Conservation (phyloP, 2,329 filamentous ascomycete genomes). For the Chaetoscypha palmicola region DNA sequence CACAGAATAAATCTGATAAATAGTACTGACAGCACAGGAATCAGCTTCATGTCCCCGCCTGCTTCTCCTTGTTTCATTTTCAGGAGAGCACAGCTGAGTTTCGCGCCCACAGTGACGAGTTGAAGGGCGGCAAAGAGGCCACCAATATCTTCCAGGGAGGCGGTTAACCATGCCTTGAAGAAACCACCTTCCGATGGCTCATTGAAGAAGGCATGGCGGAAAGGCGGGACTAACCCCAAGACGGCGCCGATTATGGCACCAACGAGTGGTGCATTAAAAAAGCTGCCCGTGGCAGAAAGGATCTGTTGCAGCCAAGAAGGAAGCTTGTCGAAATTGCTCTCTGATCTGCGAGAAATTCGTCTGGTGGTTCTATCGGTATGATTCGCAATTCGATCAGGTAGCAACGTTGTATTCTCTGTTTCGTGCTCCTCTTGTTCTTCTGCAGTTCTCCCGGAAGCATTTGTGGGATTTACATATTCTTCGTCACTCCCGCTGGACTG, state of each 20-base stretch:
- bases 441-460: constrained; percentile 22
- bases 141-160: constrained; percentile 53
- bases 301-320: constrained; percentile 17
- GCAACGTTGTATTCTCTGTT: constrained; percentile 19
- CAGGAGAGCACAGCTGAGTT: constrained; percentile 47
- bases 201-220: constrained; percentile 56
- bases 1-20: constrained; percentile 54
- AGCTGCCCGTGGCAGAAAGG: constrained; percentile 33
- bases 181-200: constrained; percentile 50
- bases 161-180: constrained; percentile 59
- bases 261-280: constrained; percentile 54
- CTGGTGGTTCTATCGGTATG: background rate
- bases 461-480: constrained; percentile 20
- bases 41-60: constrained; percentile 39
- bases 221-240: constrained; percentile 50
- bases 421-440: constrained; percentile 21
- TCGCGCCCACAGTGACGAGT: constrained; percentile 58
- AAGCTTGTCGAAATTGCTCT: background rate
- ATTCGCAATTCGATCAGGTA: constrained; percentile 13
- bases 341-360: background rate
- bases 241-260: constrained; percentile 51
- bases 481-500: constrained; percentile 20
- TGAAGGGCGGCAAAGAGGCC: constrained; percentile 57
- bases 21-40: constrained; percentile 40
- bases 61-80: constrained; percentile 40